Evolutionary conservation across 176 grass and related monocot species (phyloP).

Genomic region (Ensete glaucum): DNA sequence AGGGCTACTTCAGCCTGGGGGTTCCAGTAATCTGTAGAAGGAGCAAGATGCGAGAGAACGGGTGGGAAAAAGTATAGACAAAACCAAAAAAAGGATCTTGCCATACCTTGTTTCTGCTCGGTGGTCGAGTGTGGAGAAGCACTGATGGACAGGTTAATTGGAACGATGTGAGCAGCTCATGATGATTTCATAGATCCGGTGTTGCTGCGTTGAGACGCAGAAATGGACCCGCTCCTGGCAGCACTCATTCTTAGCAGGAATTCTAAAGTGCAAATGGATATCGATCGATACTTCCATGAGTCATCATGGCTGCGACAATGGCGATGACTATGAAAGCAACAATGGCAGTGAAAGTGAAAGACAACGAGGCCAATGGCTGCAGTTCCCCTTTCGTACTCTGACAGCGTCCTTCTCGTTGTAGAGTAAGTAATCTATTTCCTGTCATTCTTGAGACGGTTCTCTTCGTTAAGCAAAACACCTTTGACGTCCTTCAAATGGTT

Average conservation of each 20-base stretch:
- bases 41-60: background rate
- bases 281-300: slow-evolving; percentile 24
- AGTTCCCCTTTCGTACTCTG: too few relatives aligned
- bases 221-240: background rate
- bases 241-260: background rate
- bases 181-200: too few relatives aligned
- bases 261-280: slow-evolving; percentile 24
- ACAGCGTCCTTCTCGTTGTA: too few relatives aligned
- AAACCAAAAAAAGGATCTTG: too few relatives aligned
- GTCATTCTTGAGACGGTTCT: too few relatives aligned
- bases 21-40: too few relatives aligned
- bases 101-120: background rate
- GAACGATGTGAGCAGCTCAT: background rate
- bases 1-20: too few relatives aligned
- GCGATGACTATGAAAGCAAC: slow-evolving; percentile 50
- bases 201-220: background rate
- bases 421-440: too few relatives aligned
- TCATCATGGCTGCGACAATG: slow-evolving; percentile 41
- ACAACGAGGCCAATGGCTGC: background rate
- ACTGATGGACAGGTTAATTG: background rate
- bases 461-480: too few relatives aligned
- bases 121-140: background rate
- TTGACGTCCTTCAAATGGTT: too few relatives aligned
- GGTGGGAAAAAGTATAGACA: background rate
- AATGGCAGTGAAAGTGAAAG: background rate